Base-by-base conservation (phyloP, 192 early-diverging fungal genomes). In the Coemansia sp. region DNA sequence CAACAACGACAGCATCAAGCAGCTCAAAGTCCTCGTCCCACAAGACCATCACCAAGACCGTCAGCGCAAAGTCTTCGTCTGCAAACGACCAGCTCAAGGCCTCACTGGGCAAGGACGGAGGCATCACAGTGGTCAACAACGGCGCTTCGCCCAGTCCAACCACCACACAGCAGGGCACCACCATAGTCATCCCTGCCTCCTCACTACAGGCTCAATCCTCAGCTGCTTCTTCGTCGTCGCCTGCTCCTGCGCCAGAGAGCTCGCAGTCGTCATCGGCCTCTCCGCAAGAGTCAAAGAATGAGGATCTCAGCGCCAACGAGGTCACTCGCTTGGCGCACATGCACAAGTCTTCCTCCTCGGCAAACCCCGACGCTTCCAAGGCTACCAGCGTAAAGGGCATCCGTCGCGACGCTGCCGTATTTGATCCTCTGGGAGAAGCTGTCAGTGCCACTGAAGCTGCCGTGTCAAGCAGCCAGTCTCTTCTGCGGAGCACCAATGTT, bases 71-170 rank as follows among this genome's bases (percentile, higher is more conserved):
- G 63, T 41, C 73, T 8, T 13, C 22, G 19, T 18, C 61, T 6
- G 18, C 68, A 3, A 54, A 47, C 46, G 57, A 55, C 8, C 77
- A 66, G 66, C 32, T 80, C 62, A 63, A 61, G 40, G 77, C 77
- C 12, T 74, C 77, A 40, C 43, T 74, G 66, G 77, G 77, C 62
- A 80, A 74, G 69, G 77, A 80, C 54, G 77, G 77, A 18, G 66
- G 62, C 40, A 80, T 80, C 51, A 80, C 77, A 1, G 56, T 80
- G 4, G 61, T 80, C 21, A 69, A 66, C 62, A 74, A 74, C 66
- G 62, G 32, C 2, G 46, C 51, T 2, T 43, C 72, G 18, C 42
- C 63, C 3, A 51, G 55, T 0, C 41, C 67, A 16, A 59, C 65
- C 5, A 12, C 65, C n/a, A 47, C 63, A 0, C 47, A 61, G 2